Evolutionary conservation across 2,329 filamentous ascomycete genomes (phyloP).

Genomic region (Phaeomoniella chlamydospora): DNA sequence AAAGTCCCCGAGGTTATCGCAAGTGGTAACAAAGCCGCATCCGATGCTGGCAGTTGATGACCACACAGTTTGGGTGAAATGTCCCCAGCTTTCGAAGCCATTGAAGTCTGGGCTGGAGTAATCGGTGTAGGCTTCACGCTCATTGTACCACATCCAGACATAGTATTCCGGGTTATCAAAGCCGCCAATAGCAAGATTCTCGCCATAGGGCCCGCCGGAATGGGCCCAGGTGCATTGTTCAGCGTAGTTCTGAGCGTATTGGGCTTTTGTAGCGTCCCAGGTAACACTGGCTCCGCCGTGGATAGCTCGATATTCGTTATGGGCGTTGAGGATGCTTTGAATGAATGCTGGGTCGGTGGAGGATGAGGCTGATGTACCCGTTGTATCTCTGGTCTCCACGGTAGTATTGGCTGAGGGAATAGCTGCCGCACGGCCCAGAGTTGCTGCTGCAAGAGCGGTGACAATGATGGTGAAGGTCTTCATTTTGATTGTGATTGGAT

Average conservation of each 20-base stretch:
- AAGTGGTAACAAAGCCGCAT: background rate
- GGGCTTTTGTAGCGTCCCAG: constrained; percentile 52
- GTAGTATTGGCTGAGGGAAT: too few species aligned
- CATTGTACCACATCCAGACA: constrained; percentile 57
- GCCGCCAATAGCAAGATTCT: constrained; percentile 60
- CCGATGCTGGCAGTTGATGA: constrained; percentile 44
- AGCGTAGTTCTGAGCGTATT: constrained; percentile 50
- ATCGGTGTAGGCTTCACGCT: constrained; percentile 44
- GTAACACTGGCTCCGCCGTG: constrained; percentile 52
- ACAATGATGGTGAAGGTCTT: too few species aligned
- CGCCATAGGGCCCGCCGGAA: constrained; percentile 51
- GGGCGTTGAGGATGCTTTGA: constrained; percentile 42
- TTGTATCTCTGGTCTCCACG: background rate
- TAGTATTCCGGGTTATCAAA: constrained; percentile 28
- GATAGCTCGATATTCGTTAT: constrained; percentile 76
- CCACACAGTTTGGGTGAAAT: constrained; percentile 67
- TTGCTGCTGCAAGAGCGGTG: too few species aligned
- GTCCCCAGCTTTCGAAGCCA: constrained; percentile 53
- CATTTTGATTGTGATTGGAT: too few species aligned
- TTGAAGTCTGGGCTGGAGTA: constrained; percentile 50
- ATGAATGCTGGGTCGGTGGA: background rate
- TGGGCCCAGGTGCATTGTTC: constrained; percentile 58
- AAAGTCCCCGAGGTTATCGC: background rate
- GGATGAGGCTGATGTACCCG: background rate
- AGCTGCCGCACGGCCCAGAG: too few species aligned